Percentiles rank a stretch among this genome's conserved stretches.
These are phyloP conservation scores for Phalaenopsis hybrid DNA, from an alignment of 116 monocot species.

Conservation along the genomic window DNA sequence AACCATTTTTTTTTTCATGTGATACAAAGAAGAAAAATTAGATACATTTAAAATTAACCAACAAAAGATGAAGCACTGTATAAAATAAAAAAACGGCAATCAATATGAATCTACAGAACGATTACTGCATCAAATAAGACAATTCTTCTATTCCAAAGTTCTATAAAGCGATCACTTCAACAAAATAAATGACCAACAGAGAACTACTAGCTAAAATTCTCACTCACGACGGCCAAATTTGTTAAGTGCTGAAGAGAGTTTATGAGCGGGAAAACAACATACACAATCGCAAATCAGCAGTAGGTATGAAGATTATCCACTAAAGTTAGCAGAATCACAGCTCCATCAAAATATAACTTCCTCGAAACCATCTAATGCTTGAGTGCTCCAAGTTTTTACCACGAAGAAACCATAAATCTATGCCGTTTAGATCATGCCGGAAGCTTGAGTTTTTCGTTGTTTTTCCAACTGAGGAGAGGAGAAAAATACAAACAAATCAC, in stretches of 20 bases:
- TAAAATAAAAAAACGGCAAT: neutral
- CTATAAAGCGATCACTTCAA: neutral
- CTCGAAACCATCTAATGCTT: neutral
- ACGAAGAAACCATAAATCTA: neutral
- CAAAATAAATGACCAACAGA: neutral
- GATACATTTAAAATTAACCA: too few species aligned
- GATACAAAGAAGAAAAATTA: too few species aligned
- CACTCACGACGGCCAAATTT: too few species aligned
- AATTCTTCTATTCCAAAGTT: neutral
- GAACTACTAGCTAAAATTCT: too few species aligned
- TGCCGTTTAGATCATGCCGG: slow-evolving; percentile 14
- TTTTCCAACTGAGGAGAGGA: slow-evolving; percentile 41
- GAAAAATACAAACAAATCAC: neutral
- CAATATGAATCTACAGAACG: neutral
- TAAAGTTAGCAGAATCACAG: too few species aligned
- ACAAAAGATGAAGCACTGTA: too few species aligned
- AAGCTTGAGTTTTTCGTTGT: slow-evolving; percentile 53
- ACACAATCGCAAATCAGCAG: too few species aligned
- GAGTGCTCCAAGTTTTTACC: neutral
- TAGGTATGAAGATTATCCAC: too few species aligned
- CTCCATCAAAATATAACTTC: neutral
- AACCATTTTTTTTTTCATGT: too few species aligned
- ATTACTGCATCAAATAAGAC: neutral
- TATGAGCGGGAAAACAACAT: too few species aligned
- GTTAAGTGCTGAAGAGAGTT: too few species aligned